Evolutionary conservation across 2,329 filamentous ascomycete species (phyloP), one percentile per base, ranked within the genome.

Genomic region (Colletotrichum agaves): DNA sequence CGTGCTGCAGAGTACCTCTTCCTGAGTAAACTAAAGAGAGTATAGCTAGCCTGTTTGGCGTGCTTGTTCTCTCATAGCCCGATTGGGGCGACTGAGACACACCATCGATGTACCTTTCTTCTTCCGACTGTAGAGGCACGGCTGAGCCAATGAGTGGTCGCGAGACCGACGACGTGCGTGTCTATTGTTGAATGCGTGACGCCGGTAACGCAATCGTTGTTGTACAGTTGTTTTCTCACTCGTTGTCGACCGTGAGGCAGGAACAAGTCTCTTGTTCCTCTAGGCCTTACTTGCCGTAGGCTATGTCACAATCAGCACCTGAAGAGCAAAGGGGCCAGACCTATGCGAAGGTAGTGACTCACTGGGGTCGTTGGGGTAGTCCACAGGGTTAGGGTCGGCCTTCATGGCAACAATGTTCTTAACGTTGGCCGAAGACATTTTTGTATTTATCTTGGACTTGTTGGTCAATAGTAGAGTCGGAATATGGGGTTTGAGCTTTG

Each of bases 101-200:
- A 37, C 31, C 12, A 15, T 21, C 6, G 6, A 27, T 27, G 27
- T 27, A 27, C 27, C 27, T 7, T 27, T 27, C 27, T 27, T 27
- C 27, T 27, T 27, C 8, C 6, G 5, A 7, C 8, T 6, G 27
- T 27, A 27, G 5, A 27, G 27, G 27, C 6, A 27, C 27, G 44
- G 21, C 53, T 37, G 23, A 59, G 55, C 61, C 65, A 68, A 68
- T 68, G 4, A 15, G 12, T 3, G 31, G 61, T 12, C 65, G 65
- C 2, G 65, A 56, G 47, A 47, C 61, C 19, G n/a, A 65, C 65
- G 65, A 68, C 61, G 46, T 41, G 11, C 31, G 41, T 21, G 27
- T 7, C 15, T 7, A 21, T 10, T 68, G 12, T 13, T 15, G 2
- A 60, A 44, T 49, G 23, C 52, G 31, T 63, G 12, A 55, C 55